Percentiles rank a stretch among this genome's conserved stretches.
phyloP scores from a whole-genome alignment of 2,329 filamentous ascomycete species.

The Trematosphaeria pertusa region DNA sequence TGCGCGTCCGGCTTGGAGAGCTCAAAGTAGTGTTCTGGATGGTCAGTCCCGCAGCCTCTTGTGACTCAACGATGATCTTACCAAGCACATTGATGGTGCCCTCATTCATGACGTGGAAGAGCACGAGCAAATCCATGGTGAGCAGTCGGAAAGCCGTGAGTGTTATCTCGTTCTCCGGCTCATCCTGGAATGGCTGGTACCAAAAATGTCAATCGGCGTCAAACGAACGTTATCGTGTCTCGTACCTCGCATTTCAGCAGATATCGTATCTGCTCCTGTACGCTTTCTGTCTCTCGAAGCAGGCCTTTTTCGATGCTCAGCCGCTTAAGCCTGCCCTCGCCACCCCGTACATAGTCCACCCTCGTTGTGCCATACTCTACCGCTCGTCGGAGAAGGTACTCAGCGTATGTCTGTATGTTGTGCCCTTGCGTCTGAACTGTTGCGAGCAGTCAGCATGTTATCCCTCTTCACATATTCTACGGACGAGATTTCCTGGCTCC shows the following conservation, averaged over 20 bases:
- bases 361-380: conserved; percentile 83
- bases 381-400: conserved; percentile 84
- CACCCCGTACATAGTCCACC: conserved; percentile 86
- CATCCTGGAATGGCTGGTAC: conserved; percentile 77
- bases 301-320: conserved; percentile 90
- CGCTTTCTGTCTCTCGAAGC: conserved; percentile 85
- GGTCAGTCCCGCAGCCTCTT: conserved; percentile 22
- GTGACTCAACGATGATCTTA: conserved; percentile 52
- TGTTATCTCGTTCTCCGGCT: conserved; percentile 95
- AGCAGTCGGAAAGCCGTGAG: conserved; percentile 91
- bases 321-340: conserved; percentile 82
- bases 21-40: conserved; percentile 91
- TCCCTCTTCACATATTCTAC: too few species aligned
- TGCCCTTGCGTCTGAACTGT: conserved; percentile 91
- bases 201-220: too few species aligned
- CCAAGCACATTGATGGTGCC: conserved; percentile 96
- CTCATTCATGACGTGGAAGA: conserved; percentile 96
- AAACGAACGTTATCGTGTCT: too few species aligned
- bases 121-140: conserved; percentile 84
- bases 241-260: conserved; percentile 88
- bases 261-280: conserved; percentile 86
- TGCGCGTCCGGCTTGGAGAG: conserved; percentile 96
- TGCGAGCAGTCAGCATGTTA: conserved; percentile 45
- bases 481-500: too few species aligned
- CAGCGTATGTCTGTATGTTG: conserved; percentile 91